Evolutionary conservation across 257 asterid species (phyloP).

Genomic region (Rubia yunnanensis): DNA sequence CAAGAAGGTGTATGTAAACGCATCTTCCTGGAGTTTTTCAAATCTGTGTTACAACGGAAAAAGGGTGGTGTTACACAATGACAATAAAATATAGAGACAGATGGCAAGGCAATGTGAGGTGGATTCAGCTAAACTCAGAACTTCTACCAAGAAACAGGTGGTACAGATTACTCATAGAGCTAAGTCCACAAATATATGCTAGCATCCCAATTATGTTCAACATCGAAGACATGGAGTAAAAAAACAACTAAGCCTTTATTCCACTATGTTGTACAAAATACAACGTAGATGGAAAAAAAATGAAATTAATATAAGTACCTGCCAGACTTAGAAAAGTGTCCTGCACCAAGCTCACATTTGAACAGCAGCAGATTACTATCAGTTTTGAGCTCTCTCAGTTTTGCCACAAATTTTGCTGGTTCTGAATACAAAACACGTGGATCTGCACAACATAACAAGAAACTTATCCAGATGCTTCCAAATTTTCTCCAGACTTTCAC

Average conservation of each 20-base stretch:
- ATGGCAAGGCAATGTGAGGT: neutral
- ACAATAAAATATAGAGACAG: neutral
- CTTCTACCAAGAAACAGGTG: neutral
- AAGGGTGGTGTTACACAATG: neutral
- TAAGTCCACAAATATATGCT: neutral
- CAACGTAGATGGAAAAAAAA: neutral
- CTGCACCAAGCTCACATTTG: slow-evolving; percentile 91
- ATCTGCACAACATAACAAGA: slow-evolving; percentile 37
- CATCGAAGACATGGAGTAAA: neutral
- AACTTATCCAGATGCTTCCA: neutral
- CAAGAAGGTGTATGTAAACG: slow-evolving; percentile 67
- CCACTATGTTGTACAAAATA: neutral
- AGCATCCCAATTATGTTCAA: too few species aligned
- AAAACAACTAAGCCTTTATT: neutral
- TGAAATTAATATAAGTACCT: slow-evolving; percentile 28
- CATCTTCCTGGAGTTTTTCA: slow-evolving; percentile 85
- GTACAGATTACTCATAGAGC: neutral
- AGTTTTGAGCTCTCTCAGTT: slow-evolving; percentile 78
- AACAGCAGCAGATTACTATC: slow-evolving; percentile 63
- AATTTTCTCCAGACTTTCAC: neutral
- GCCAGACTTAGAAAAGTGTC: slow-evolving; percentile 95
- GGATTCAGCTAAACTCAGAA: neutral
- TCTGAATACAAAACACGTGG: slow-evolving; percentile 84
- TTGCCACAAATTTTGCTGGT: slow-evolving; percentile 91
- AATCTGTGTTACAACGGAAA: slow-evolving; percentile 42